Evolutionary conservation across 805 yeast genomes (phyloP).

Genomic region (Saccharomycopsis microspora): DNA sequence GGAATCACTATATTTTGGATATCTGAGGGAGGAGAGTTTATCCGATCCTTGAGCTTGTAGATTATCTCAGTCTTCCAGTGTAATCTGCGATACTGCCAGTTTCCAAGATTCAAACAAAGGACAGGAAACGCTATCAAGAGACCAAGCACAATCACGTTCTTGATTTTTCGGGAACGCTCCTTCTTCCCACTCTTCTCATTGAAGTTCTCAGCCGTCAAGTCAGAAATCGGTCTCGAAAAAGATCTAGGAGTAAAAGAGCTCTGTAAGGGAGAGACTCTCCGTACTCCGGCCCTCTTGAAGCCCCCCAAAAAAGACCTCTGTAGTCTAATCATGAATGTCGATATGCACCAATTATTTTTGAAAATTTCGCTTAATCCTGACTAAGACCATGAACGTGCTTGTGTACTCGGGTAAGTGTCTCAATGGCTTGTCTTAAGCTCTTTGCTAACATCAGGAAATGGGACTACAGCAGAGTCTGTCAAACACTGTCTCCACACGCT

Average conservation of each 20-base stretch:
- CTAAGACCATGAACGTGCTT: conserved; percentile 50
- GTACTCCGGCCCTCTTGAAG: too few relatives aligned
- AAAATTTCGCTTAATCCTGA: too few relatives aligned
- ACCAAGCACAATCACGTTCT: conserved; percentile 16
- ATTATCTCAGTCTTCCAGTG: conserved; percentile 83
- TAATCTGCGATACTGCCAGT: conserved; percentile 85
- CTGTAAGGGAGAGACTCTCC: too few relatives aligned
- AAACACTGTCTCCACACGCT: conserved; percentile 74
- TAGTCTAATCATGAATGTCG: too few relatives aligned
- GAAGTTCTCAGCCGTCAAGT: neutral
- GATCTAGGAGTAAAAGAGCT: too few relatives aligned
- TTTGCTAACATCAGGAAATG: conserved; percentile 37
- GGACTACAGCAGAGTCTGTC: conserved; percentile 80
- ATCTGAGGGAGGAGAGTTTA: conserved; percentile 61
- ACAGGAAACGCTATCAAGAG: conserved; percentile 66
- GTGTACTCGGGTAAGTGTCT: conserved; percentile 40
- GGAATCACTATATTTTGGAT: conserved; percentile 60
- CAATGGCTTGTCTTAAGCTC: conserved; percentile 15
- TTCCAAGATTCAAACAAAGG: conserved; percentile 73
- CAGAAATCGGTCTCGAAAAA: neutral
- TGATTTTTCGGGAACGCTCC: conserved; percentile 2
- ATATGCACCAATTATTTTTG: too few relatives aligned
- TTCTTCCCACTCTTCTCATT: conserved; percentile 2
- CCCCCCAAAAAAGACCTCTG: too few relatives aligned
- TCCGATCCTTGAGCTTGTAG: conserved; percentile 70